These are phyloP conservation scores for Aspergillus nomiae DNA, from an alignment of 2,329 filamentous ascomycete species.

Conservation along the genomic window DNA sequence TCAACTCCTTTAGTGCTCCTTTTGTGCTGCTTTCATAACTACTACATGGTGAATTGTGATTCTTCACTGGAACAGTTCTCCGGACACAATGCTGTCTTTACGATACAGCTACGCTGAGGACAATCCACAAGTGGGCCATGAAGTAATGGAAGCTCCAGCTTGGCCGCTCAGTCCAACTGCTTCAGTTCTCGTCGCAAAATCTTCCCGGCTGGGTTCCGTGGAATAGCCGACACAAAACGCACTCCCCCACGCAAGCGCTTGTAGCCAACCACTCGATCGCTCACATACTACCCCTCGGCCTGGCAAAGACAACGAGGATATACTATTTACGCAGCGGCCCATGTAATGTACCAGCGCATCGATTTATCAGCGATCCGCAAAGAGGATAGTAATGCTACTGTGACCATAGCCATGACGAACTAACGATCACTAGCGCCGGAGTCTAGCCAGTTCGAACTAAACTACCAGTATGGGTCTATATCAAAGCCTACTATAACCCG, in stretches of 20 bases:
- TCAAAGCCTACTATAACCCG: not conserved
- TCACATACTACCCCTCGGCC: not conserved
- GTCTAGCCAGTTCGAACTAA: not conserved
- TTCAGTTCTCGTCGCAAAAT: too few species aligned
- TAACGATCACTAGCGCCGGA: not conserved
- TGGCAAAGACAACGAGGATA: not conserved
- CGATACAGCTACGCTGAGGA: not conserved
- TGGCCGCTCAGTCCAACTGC: slow-evolving; percentile 51
- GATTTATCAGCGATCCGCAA: not conserved
- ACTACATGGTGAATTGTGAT: not conserved
- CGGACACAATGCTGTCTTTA: not conserved
- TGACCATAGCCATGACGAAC: not conserved
- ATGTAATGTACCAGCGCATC: not conserved
- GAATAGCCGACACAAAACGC: too few species aligned
- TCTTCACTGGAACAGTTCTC: not conserved
- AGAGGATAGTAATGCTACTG: not conserved
- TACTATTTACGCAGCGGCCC: not conserved
- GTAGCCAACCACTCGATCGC: too few species aligned
- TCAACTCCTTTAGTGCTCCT: not conserved
- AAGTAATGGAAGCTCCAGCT: slow-evolving; percentile 40
- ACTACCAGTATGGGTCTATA: not conserved
- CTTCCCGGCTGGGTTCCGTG: too few species aligned
- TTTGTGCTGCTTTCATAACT: not conserved
- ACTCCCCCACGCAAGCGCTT: too few species aligned
- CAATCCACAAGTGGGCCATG: slow-evolving; percentile 33